These are phyloP conservation scores for Reticulomyxa filosa DNA, from an alignment of 78 protist genomes.

Conservation along the genomic window DNA sequence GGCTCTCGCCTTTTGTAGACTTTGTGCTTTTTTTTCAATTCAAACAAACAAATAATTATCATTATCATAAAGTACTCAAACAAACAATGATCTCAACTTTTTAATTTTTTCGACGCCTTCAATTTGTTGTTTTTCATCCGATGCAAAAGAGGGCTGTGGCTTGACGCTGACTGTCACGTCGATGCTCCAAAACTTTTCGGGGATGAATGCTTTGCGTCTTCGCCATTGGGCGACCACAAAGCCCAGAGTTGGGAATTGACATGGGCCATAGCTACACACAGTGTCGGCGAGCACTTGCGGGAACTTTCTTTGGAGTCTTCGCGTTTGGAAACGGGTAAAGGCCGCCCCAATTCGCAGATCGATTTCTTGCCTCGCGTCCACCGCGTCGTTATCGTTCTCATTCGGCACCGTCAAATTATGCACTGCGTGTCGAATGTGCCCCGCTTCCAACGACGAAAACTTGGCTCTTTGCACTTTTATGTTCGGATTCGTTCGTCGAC, in stretches of 20 bases:
- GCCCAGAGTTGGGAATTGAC: slow-evolving; percentile 5
- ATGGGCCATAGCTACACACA: background rate
- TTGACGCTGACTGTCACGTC: too few species aligned
- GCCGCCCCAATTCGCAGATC: slow-evolving; percentile 83
- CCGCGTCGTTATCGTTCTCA: slow-evolving; percentile 49
- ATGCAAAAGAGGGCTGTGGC: too few species aligned
- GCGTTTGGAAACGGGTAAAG: slow-evolving; percentile 86
- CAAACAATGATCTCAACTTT: too few species aligned
- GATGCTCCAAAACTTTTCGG: slow-evolving; percentile 58
- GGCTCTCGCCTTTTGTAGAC: too few species aligned
- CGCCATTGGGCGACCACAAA: slow-evolving; percentile 28
- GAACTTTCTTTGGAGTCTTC: slow-evolving; percentile 12
- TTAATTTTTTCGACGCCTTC: too few species aligned
- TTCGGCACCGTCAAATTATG: slow-evolving; percentile 37
- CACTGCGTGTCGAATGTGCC: background rate
- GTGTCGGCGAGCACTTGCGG: background rate
- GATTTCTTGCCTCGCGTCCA: slow-evolving; percentile 61
- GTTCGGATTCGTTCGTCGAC: slow-evolving; percentile 13
- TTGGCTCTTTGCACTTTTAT: slow-evolving; percentile 50
- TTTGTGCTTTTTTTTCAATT: too few species aligned
- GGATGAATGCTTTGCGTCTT: slow-evolving; percentile 32
- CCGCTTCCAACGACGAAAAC: slow-evolving; percentile 51
- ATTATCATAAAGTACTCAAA: too few species aligned
- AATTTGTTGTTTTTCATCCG: too few species aligned
- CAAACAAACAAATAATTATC: too few species aligned